Base-by-base conservation (phyloP, 805 yeast species). In the Candida awuae region DNA sequence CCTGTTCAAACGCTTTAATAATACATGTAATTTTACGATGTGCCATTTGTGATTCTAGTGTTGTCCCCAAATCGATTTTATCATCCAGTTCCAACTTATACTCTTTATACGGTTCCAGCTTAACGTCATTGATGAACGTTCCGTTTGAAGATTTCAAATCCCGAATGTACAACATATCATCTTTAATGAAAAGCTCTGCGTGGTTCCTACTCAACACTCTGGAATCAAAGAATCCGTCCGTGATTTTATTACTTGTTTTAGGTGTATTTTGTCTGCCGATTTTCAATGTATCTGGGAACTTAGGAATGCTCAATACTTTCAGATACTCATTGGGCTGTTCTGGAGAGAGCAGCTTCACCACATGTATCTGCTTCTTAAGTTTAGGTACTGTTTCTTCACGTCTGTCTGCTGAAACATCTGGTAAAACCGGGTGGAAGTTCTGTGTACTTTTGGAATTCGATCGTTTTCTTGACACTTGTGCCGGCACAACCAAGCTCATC, bases 71-170 rank as follows among this genome's bases (percentile, higher is more conserved):
- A 52, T 90, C 94, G n/a, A 92, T 70, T n/a, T 75, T 68, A 59
- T 92, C 98, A 19, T 84, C 88, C n/a, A 77, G 67, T 40, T 77
- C 70, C 35, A 92, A 61, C 48, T 79, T 84, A 16, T 73, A 75
- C 32, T 76, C 81, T 37, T 68, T 70, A 29, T 77, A 84, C 13
- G 70, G 63, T 29, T 75, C 72, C 9, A 92, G 68, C 45, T 87
- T 78, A 30, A 63, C 67, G 25, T 79, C 84, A 58, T 92, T 92
- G 35, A 92, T 75, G 58, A 82, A 94, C 0, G 98, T 90, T 8
- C 99, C 99, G 60, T 92, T 92, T 18, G 95, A 83, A 2, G 94
- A 82, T 41, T 87, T 86, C 53, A 87, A 71, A 62, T 92, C 99
- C 48, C 80, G 76, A 19, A 92, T 71, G 68, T 70, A 85, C 16